A percentile compares a stretch with the other conserved stretches of the same genome.
Conservation (phyloP, 371 early-diverging fungal genomes). For the Lichtheimia ornata region DNA sequence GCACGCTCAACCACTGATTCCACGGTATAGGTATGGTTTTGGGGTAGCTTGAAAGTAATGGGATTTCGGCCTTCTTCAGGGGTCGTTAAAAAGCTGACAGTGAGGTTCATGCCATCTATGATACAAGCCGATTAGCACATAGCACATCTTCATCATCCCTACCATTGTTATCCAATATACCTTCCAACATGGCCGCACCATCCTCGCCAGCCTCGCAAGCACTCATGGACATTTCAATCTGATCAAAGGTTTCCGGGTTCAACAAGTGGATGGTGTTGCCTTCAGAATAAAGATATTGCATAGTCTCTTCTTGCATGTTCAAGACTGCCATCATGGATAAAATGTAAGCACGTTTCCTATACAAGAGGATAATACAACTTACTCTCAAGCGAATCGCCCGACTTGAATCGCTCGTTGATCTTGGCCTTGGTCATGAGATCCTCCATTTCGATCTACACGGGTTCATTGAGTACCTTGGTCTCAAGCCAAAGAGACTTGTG, state of each 20-base stretch:
- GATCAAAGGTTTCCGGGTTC: slow-evolving; percentile 73
- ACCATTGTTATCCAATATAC: slow-evolving; percentile 15
- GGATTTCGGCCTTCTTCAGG: slow-evolving; percentile 45
- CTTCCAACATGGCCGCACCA: slow-evolving; percentile 42
- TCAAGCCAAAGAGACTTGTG: background rate
- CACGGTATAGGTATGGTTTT: slow-evolving; percentile 40
- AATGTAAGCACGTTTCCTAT: background rate
- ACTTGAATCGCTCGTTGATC: slow-evolving; percentile 63
- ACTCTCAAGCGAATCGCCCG: slow-evolving; percentile 66
- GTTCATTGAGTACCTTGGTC: background rate
- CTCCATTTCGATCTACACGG: slow-evolving; percentile 62
- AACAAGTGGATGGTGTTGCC: slow-evolving; percentile 65
- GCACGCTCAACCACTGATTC: slow-evolving; percentile 46
- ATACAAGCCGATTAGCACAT: background rate
- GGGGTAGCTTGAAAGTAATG: slow-evolving; percentile 43
- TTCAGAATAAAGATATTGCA: slow-evolving; percentile 74
- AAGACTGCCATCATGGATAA: slow-evolving; percentile 28
- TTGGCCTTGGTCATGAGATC: slow-evolving; percentile 58
- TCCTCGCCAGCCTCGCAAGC: slow-evolving; percentile 62
- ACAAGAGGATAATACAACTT: background rate
- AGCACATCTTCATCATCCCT: background rate
- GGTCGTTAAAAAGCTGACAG: slow-evolving; percentile 47
- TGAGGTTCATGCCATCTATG: slow-evolving; percentile 47
- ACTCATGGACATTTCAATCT: slow-evolving; percentile 59
- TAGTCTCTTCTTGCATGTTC: slow-evolving; percentile 64